These are phyloP conservation scores for Phytophthora lateralis DNA, from an alignment of 352 stramenopile genomes.

Conservation along the genomic window DNA sequence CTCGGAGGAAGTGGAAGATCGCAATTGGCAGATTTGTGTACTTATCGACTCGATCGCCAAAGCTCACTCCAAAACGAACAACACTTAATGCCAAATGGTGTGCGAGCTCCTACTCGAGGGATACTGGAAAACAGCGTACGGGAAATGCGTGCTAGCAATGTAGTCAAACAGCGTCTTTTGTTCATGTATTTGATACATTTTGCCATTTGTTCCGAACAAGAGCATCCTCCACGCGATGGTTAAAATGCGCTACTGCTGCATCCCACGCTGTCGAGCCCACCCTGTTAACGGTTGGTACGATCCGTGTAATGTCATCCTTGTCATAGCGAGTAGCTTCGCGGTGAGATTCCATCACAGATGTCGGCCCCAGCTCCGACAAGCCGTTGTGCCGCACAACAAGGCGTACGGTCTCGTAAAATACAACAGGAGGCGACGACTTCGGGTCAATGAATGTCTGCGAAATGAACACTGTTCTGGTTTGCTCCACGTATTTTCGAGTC, in stretches of 20 bases:
- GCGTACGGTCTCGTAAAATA: slow-evolving; percentile 19
- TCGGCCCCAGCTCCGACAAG: slow-evolving; percentile 3
- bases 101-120: no score
- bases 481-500: slow-evolving; percentile 18
- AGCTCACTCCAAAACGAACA: no score
- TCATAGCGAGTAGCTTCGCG: slow-evolving; percentile 12
- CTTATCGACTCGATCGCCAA: no score
- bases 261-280: slow-evolving; percentile 6
- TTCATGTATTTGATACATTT: neutral
- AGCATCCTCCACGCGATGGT: slow-evolving; percentile 18
- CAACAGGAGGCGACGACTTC: neutral
- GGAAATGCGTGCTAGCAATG: no score
- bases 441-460: slow-evolving; percentile 9
- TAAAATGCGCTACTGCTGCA: slow-evolving; percentile 9
- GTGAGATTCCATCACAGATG: slow-evolving; percentile 6
- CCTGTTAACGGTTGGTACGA: neutral
- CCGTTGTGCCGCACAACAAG: slow-evolving; percentile 6
- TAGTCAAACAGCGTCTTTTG: no score
- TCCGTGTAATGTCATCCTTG: slow-evolving; percentile 5
- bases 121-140: no score
- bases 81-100: no score
- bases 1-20: no score
- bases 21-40: no score
- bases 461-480: slow-evolving; percentile 12
- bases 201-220: slow-evolving; percentile 7